Evolutionary conservation across 805 yeast genomes (phyloP), one percentile per base, ranked within the genome.

Genomic region (Teunomyces kruisii): DNA sequence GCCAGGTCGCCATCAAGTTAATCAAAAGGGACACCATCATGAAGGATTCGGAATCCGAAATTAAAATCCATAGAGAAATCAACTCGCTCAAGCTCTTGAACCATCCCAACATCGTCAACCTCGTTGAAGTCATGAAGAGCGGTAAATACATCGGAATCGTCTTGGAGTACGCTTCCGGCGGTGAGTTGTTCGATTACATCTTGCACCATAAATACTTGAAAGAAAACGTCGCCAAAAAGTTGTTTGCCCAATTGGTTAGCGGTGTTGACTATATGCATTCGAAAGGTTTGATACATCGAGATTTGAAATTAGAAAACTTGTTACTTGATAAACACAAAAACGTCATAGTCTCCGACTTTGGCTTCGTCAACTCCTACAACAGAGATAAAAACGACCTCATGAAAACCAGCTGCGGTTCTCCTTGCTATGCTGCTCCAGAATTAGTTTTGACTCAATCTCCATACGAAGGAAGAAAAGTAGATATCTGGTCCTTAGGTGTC

Each of bases 391-490:
- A 76, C 52, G 96, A 89, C 62, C 70, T 88, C 37, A 94, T 92
- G 98, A 84, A 83, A 61, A 92, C 98, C 1, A 81, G 91, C 30
- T 92, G 99, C 65, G 99, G 99, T 1, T 88, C 96, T 2, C 99
- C 99, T 1, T 92, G 99, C 64, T 92, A 92, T 65, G 99, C 99
- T 0, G 99, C 99, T 1, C 99, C 99, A 0, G 99, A 94, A 62
- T 70, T 94, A 46, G 99, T 94, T 3, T 84, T 90, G 26, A 85
- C 92, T 9, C 88, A 83, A 51, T 79, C 83, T 43, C 90, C 96
- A 12, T 94, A 94, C 62, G 89, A 87, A 54, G 97, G 96, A 16
- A 79, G 89, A 50, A 90, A 89, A 65, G 97, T 89, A 27, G 99
- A 94, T 67, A 86, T 91, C 35, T 94, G 99, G 99, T 88, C 97